These are phyloP conservation scores for Rhododendron williamsianum DNA, from an alignment of 148 eudicot species.

Conservation along the genomic window DNA sequence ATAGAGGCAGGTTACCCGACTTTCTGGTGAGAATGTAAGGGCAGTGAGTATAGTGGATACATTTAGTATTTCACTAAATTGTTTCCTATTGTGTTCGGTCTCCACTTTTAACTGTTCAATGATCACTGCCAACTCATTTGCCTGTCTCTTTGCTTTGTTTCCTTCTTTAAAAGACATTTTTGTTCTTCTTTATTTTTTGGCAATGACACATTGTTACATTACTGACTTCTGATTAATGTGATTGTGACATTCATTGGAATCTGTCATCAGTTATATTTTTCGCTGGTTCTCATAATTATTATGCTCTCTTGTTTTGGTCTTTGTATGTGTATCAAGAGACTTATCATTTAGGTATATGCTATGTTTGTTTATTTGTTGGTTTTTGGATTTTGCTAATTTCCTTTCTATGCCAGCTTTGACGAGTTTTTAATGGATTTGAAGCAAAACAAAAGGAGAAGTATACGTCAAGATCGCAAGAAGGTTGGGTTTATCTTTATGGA, in stretches of 20 bases:
- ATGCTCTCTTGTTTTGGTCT: neutral
- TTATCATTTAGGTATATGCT: neutral
- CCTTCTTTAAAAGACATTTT: neutral
- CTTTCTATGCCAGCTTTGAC: conserved; percentile 57
- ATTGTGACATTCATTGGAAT: neutral
- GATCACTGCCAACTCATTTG: neutral
- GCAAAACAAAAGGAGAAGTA: conserved; percentile 89
- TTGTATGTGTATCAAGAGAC: neutral
- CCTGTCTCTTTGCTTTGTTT: neutral
- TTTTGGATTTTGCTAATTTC: neutral
- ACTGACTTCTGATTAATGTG: neutral
- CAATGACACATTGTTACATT: neutral
- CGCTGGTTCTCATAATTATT: neutral
- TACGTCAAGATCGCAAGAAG: conserved; percentile 99
- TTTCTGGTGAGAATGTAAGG: neutral
- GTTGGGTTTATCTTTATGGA: conserved; percentile 25
- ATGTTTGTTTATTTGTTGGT: neutral
- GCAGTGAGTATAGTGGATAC: neutral
- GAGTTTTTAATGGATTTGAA: conserved; percentile 96
- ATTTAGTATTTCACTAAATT: neutral
- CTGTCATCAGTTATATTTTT: neutral
- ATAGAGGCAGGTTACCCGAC: neutral
- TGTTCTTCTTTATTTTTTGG: neutral
- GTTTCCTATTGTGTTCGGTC: neutral
- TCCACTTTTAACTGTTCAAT: neutral